Evolutionary conservation across 352 stramenopile species (phyloP).

Genomic region (Pythium sukuiense): DNA sequence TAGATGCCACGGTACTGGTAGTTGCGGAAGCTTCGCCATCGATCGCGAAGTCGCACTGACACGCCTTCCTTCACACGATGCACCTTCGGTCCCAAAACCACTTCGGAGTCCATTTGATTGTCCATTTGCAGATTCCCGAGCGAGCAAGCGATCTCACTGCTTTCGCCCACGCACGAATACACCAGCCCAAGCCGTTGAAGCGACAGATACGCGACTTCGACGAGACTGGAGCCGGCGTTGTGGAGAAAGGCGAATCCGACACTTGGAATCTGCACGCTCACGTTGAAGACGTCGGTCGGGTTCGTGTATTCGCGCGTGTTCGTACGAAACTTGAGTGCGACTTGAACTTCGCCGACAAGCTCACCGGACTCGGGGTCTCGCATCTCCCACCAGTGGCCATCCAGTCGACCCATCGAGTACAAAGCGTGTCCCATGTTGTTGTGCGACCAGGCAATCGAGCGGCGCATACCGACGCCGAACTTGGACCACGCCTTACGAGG

Average conservation of each 20-base stretch:
- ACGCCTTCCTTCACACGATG: conserved; percentile 86
- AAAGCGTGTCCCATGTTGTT: conserved; percentile 75
- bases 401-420: conserved; percentile 61
- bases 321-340: conserved; percentile 82
- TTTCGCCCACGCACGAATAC: conserved; percentile 76
- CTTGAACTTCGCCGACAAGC: conserved; percentile 75
- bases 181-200: conserved; percentile 76
- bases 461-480: conserved; percentile 58
- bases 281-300: conserved; percentile 64
- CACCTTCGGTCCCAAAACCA: conserved; percentile 80
- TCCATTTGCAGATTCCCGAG: conserved; percentile 89
- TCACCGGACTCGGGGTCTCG: conserved; percentile 70
- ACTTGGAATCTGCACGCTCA: conserved; percentile 79
- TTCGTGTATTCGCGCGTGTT: conserved; percentile 54
- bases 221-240: conserved; percentile 77
- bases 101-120: conserved; percentile 88
- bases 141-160: conserved; percentile 79
- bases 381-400: conserved; percentile 88
- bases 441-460: conserved; percentile 76
- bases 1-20: conserved; percentile 84
- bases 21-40: conserved; percentile 81
- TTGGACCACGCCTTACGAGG: conserved; percentile 83
- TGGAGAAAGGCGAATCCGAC: conserved; percentile 84
- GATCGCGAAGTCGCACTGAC: conserved; percentile 79
- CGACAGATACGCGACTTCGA: conserved; percentile 88